Percentiles rank a stretch among this genome's conserved stretches.
Evolutionary conservation across 495 filamentous ascomycete species (phyloP).

Genomic region (Parachaetomium inaequale): DNA sequence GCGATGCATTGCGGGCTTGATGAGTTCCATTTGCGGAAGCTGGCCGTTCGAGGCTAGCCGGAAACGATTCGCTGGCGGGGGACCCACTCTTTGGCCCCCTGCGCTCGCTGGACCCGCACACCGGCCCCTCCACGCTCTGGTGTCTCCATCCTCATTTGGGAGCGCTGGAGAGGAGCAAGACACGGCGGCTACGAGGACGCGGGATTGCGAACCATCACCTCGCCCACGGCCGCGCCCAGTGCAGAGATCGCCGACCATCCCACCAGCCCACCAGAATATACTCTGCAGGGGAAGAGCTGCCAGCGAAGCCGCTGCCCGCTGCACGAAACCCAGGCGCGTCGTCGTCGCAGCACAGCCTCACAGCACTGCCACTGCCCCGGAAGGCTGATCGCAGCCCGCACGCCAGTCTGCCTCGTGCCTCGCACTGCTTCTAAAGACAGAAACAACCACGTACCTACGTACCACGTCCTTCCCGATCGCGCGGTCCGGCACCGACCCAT

Average conservation of each 20-base stretch:
- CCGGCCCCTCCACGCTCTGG: conserved; percentile 1
- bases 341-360: conserved; percentile 35
- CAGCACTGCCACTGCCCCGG: conserved; percentile 33
- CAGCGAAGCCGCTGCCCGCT: conserved; percentile 21
- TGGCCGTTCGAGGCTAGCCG: background rate
- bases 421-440: conserved; percentile 37
- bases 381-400: conserved; percentile 33
- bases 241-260: background rate
- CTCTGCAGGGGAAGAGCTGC: conserved; percentile 10
- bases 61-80: background rate
- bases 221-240: background rate
- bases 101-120: background rate
- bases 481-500: conserved; percentile 31
- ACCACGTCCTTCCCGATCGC: conserved; percentile 7
- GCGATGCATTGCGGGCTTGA: background rate
- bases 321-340: conserved; percentile 26
- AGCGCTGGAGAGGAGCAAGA: conserved; percentile 14
- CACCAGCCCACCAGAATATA: background rate
- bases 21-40: background rate
- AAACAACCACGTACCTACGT: conserved; percentile 24
- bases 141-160: conserved; percentile 9
- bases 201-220: background rate
- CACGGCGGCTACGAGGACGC: conserved; percentile 15
- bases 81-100: conserved; percentile 10
- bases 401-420: conserved; percentile 33